phyloP scores from a whole-genome alignment of 2,329 filamentous ascomycete genomes.

The Trichoderma sp. region DNA sequence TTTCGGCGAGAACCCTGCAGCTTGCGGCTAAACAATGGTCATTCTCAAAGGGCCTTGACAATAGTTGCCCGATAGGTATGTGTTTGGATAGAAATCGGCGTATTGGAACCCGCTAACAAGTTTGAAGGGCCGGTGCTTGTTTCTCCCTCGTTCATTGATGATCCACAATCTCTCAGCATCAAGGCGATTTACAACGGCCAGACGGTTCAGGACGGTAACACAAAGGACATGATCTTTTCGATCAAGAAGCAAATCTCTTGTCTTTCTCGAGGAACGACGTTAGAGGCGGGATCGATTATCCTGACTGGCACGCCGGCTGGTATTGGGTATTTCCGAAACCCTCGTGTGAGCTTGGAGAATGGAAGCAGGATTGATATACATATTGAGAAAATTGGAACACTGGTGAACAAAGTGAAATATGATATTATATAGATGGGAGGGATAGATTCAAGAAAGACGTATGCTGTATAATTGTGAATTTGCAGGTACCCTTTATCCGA shows the following conservation, averaged over 20 bases:
- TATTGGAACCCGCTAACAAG: neutral
- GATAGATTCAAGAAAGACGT: no score
- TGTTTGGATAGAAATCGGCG: neutral
- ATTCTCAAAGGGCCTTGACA: neutral
- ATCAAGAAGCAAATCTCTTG: conserved; percentile 43
- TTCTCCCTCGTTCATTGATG: conserved; percentile 28
- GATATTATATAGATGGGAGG: neutral
- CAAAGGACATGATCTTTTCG: conserved; percentile 47
- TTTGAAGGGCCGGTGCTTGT: conserved; percentile 33
- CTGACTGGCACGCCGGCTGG: conserved; percentile 46
- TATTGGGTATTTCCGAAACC: conserved; percentile 41
- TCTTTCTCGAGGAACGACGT: conserved; percentile 43
- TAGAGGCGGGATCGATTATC: conserved; percentile 47
- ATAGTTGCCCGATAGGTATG: neutral
- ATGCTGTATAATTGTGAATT: no score
- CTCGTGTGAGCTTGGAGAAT: conserved; percentile 33
- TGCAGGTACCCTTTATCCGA: no score
- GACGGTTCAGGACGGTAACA: conserved; percentile 44
- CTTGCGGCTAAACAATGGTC: conserved; percentile 31
- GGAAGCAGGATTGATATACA: conserved; percentile 40
- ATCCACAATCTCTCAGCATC: conserved; percentile 44
- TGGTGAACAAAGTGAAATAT: neutral
- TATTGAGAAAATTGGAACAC: conserved; percentile 33
- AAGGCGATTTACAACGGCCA: conserved; percentile 41
- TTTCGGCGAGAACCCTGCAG: conserved; percentile 47